Base-by-base conservation (phyloP, 352 stramenopile genomes). In the Peronospora tabacina region DNA sequence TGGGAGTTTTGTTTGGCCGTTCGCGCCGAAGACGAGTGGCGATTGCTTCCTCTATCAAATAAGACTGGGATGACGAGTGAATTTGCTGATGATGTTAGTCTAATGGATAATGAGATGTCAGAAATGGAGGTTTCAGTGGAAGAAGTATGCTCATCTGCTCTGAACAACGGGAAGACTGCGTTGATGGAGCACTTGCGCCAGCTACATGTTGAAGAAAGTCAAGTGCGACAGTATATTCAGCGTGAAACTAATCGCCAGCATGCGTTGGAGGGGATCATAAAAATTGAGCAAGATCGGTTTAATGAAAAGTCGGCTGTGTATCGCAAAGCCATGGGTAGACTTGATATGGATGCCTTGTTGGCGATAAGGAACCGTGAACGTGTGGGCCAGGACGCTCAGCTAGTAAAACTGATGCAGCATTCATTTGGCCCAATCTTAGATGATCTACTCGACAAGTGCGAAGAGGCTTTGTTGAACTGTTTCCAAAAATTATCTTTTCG, bases 221-320 rank as follows among this genome's bases (percentile, higher is more conserved):
- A 61, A 19, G 60, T 90, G 38, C 74, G 78, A 19, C 63, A 74
- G 24, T 63, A 65, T 12, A 75, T 86, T 44, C 68, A 76, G 43
- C 50, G 55, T 5, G 72, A 85, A 47, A 66, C 61, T 0, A 81
- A 86, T 16, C 68, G 81, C 11, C 65, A 84, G 15, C 62, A 68
- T 17, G 72, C 74, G 3, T 54, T 90, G n/a, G 63, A 87, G 32
- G 70, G 66, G 6, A 80, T 90, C 11, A 72, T 87, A 36, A 80
- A 77, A 53, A 84, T 87, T 28, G 76, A 90, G 52, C 72, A 82
- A 38, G 74, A 87, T 39, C 72, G 74, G 3, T 46, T 90, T 10
- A 72, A 64, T 46, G 55, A 79, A 28, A 57, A 81, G 12, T 80
- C 72, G 19, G 51, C 68, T 2, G 61, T 81, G 11, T 90, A 90